These are phyloP conservation scores for Pharnaceum exiguum DNA, from an alignment of 148 eudicot species.

Conservation along the genomic window DNA sequence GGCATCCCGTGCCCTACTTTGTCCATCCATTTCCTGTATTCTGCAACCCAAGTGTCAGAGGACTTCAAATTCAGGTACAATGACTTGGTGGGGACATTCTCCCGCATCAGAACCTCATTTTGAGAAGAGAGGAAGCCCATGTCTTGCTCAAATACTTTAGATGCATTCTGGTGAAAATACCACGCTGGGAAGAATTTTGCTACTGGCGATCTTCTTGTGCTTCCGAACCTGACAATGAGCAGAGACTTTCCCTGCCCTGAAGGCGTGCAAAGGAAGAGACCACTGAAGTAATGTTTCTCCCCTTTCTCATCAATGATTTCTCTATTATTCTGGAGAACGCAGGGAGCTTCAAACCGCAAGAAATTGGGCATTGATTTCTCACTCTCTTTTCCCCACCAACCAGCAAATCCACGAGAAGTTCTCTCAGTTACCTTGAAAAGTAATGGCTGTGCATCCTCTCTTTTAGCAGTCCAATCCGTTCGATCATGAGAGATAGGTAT, in stretches of 20 bases:
- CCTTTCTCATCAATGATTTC: conserved; percentile 65
- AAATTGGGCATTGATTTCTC: conserved; percentile 56
- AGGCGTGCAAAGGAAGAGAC: conserved; percentile 84
- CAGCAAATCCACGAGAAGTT: conserved; percentile 84
- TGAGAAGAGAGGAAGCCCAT: conserved; percentile 97
- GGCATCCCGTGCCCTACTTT: conserved; percentile 99
- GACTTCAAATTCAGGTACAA: conserved; percentile 74
- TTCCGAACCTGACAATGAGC: conserved; percentile 87
- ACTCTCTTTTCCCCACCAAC: conserved; percentile 73
- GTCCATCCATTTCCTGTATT: conserved; percentile 98
- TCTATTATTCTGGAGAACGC: conserved; percentile 79
- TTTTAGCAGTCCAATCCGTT: conserved; percentile 84
- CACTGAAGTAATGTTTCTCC: conserved; percentile 56
- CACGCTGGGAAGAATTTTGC: conserved; percentile 65
- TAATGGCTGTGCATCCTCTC: conserved; percentile 88
- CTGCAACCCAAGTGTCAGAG: conserved; percentile 92
- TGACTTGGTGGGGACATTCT: conserved; percentile 70
- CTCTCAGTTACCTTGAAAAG: conserved; percentile 69
- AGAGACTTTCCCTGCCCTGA: conserved; percentile 93
- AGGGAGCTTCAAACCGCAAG: conserved; percentile 82
- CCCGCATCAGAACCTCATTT: conserved; percentile 75
- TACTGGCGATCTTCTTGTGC: conserved; percentile 50
- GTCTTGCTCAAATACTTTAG: conserved; percentile 95
- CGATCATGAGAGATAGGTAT: conserved; percentile 93
- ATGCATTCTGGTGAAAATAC: conserved; percentile 90